Evolutionary conservation across 148 eudicot species (phyloP).

Genomic region (Silene conica): DNA sequence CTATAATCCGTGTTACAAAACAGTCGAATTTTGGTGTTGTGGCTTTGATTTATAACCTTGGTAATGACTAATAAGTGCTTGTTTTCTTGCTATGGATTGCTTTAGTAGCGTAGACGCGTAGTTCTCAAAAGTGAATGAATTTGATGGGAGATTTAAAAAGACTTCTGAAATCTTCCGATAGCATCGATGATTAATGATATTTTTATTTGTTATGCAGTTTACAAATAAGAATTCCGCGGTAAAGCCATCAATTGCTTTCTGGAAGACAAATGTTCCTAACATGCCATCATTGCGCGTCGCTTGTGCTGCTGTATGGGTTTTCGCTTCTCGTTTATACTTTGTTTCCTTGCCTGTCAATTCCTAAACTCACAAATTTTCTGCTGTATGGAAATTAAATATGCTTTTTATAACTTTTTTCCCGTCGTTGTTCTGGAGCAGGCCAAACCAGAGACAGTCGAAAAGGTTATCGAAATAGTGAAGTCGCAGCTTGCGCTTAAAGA

Average conservation of each 20-base stretch:
- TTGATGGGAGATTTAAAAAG: no score
- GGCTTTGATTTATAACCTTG: no score
- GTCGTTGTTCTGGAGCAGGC: conserved; percentile 34
- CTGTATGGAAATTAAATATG: not conserved
- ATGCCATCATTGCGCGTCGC: conserved; percentile 26
- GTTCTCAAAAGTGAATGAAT: no score
- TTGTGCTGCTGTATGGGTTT: conserved; percentile 40
- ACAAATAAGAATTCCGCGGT: conserved; percentile 15
- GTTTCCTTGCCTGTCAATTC: not conserved
- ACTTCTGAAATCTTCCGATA: no score
- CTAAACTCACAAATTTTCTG: not conserved
- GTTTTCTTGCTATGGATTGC: no score
- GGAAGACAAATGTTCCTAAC: conserved; percentile 22
- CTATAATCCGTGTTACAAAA: no score
- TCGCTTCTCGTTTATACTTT: not conserved
- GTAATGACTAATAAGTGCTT: no score
- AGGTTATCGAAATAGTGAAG: conserved; percentile 46
- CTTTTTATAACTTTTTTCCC: not conserved
- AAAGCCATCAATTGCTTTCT: conserved; percentile 32
- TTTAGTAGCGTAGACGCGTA: no score
- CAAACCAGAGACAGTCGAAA: conserved; percentile 53
- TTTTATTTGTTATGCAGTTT: conserved; percentile 18
- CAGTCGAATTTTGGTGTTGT: no score
- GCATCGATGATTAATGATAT: not conserved
- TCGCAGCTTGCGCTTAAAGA: conserved; percentile 47